A percentile compares a stretch with the other conserved stretches of the same genome.
Evolutionary conservation across 2,329 filamentous ascomycete genomes (phyloP).

Genomic region (Sclerotiophoma versabilis): DNA sequence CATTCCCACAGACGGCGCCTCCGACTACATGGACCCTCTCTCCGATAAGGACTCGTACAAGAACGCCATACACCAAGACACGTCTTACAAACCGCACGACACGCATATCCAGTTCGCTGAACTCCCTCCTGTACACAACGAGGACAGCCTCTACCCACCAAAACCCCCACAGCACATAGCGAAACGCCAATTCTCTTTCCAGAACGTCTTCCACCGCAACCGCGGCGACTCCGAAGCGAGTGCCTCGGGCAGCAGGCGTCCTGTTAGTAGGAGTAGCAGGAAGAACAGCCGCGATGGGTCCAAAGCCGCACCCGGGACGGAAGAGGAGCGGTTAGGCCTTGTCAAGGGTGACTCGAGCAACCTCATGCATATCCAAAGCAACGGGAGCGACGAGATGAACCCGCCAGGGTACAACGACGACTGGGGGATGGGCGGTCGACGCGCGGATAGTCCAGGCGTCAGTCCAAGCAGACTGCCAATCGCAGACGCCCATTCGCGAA

Average conservation of each 20-base stretch:
- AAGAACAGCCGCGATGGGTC: slow-evolving; percentile 45
- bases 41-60: slow-evolving; percentile 57
- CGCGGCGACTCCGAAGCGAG: slow-evolving; percentile 38
- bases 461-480: slow-evolving; percentile 2
- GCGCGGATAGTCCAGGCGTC: slow-evolving; percentile 1
- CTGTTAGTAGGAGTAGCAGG: slow-evolving; percentile 37
- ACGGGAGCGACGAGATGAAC: slow-evolving; percentile 26
- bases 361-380: slow-evolving; percentile 38
- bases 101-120: slow-evolving; percentile 55
- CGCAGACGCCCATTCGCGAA: neutral
- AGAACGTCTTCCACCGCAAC: slow-evolving; percentile 75
- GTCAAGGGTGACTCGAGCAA: slow-evolving; percentile 72
- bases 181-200: slow-evolving; percentile 89
- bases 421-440: neutral
- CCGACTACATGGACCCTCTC: slow-evolving; percentile 27
- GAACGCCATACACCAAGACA: slow-evolving; percentile 54
- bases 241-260: slow-evolving; percentile 26
- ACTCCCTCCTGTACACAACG: slow-evolving; percentile 44
- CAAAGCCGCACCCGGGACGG: slow-evolving; percentile 62
- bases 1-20: slow-evolving; percentile 31
- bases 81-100: slow-evolving; percentile 53
- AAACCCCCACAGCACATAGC: slow-evolving; percentile 62
- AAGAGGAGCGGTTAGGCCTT: slow-evolving; percentile 82
- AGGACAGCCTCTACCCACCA: slow-evolving; percentile 60
- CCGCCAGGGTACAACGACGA: slow-evolving; percentile 27